Conservation (phyloP, 2,329 filamentous ascomycete species). For the Sordariomycetes sp. region DNA sequence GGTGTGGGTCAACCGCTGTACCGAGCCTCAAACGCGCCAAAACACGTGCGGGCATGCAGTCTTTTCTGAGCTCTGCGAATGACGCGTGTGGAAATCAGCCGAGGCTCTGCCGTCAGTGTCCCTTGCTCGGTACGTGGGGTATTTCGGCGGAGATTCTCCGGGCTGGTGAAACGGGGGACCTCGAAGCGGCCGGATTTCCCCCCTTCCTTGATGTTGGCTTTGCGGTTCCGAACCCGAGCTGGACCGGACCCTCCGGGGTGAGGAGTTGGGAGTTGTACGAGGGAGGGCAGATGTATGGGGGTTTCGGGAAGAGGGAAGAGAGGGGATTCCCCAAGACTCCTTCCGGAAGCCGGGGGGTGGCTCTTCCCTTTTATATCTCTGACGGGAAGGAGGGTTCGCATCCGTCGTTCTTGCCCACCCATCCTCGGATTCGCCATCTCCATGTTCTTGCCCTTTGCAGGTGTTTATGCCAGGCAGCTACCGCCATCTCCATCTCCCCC, state of each 20-base stretch:
- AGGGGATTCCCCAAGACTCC: not conserved
- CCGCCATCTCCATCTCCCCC: not conserved
- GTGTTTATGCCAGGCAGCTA: not conserved
- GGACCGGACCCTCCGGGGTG: not conserved
- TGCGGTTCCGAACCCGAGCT: not conserved
- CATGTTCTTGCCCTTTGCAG: not conserved
- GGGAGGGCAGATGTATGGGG: not conserved
- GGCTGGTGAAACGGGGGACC: not conserved
- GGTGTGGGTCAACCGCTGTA: not conserved
- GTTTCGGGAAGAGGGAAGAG: not conserved
- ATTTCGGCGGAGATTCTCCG: not conserved
- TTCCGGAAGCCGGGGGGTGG: conserved; percentile 5
- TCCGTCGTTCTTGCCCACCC: not conserved
- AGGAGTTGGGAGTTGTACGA: not conserved
- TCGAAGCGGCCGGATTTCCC: not conserved
- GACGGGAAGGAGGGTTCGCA: conserved; percentile 1
- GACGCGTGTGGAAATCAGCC: not conserved
- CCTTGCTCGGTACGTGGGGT: not conserved
- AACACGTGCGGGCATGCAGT: not conserved
- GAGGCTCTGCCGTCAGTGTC: not conserved
- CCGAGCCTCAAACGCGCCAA: not conserved
- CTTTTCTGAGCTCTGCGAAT: not conserved
- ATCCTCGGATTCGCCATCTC: not conserved
- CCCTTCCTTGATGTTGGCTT: not conserved
- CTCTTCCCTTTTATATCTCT: conserved; percentile 23